Conservation (phyloP, 2,329 filamentous ascomycete species). For the Talaromyces sp. region DNA sequence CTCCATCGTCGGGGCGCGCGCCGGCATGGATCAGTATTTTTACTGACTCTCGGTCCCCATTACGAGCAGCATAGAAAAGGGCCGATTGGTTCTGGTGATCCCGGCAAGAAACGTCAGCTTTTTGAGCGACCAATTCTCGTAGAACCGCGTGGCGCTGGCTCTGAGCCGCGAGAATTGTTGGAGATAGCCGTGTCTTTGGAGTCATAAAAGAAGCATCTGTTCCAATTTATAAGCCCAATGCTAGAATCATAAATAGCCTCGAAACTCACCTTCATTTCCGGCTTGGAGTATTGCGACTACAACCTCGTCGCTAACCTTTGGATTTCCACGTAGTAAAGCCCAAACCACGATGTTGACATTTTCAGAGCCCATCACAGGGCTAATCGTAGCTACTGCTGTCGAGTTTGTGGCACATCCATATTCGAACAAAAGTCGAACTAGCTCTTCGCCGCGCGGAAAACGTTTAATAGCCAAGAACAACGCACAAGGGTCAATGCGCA, state of each 20-base stretch:
- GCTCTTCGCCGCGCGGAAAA: neutral
- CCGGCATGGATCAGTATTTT: conserved; percentile 51
- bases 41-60: conserved; percentile 50
- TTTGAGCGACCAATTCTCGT: conserved; percentile 51
- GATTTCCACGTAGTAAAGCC: neutral
- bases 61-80: conserved; percentile 54
- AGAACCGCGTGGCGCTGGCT: conserved; percentile 56
- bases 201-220: conserved; percentile 30
- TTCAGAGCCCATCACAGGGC: neutral
- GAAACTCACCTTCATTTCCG: neutral
- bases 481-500: neutral
- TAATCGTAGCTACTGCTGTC: neutral
- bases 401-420: neutral
- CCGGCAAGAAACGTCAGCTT: conserved; percentile 54
- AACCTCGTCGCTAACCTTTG: conserved; percentile 2
- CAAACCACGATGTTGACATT: neutral
- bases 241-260: neutral
- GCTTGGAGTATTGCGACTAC: neutral
- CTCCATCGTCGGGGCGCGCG: conserved; percentile 58
- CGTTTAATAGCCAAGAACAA: conserved; percentile 3
- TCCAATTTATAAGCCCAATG: neutral
- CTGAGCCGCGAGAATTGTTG: conserved; percentile 39
- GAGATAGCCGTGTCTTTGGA: conserved; percentile 42
- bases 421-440: conserved; percentile 1
- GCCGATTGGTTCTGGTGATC: conserved; percentile 51